Evolutionary conservation across 1,139 yeast genomes (phyloP).

Genomic region (Suhomyces maxii): DNA sequence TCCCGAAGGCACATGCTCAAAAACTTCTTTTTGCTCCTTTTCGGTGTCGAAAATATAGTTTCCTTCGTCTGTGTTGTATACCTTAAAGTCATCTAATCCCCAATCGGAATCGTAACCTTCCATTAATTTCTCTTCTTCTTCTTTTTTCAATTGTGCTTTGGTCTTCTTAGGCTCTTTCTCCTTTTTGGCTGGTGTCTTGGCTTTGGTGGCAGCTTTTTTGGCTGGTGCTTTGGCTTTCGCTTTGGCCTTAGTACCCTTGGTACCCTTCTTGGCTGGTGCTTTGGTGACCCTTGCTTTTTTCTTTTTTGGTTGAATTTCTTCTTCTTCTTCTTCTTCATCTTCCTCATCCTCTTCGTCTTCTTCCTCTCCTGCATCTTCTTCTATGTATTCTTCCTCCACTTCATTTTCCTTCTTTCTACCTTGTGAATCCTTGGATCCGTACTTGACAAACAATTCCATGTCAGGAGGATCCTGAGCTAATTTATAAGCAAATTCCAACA

Average conservation of each 20-base stretch:
- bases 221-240: conserved; percentile 3
- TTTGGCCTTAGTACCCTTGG: conserved; percentile 5
- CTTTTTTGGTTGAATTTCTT: conserved; percentile 8
- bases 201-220: conserved; percentile 6
- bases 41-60: conserved; percentile 38
- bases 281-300: conserved; percentile 3
- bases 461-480: conserved; percentile 46
- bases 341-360: conserved; percentile 18
- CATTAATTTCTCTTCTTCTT: conserved; percentile 17
- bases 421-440: conserved; percentile 40
- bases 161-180: conserved; percentile 9
- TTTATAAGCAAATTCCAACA: conserved; percentile 39
- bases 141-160: conserved; percentile 24
- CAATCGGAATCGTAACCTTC: conserved; percentile 44
- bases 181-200: conserved; percentile 2
- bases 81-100: conserved; percentile 39
- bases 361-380: conserved; percentile 20
- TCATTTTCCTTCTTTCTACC: conserved; percentile 20
- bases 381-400: conserved; percentile 19
- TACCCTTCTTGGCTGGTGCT: conserved; percentile 10
- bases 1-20: conserved; percentile 29
- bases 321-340: conserved; percentile 17
- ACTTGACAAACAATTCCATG: conserved; percentile 42
- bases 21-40: conserved; percentile 28
- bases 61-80: conserved; percentile 25